Evolutionary conservation across 345 rosid genomes (phyloP), one percentile per base, ranked within the genome.

Genomic region (Bruguiera sexangula): DNA sequence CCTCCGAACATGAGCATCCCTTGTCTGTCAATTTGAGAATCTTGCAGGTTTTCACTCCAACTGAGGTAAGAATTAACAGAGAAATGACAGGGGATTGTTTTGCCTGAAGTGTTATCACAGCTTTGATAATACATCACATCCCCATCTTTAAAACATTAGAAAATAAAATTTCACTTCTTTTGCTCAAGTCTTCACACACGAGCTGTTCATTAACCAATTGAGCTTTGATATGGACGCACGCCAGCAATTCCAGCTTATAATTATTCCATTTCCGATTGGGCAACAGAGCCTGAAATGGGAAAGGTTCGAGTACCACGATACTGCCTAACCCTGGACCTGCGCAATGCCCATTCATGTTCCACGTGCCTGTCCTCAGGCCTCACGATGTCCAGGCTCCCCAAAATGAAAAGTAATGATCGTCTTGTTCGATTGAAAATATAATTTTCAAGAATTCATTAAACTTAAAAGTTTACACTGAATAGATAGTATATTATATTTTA

Each of bases 361-460:
- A 73, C 55, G 75, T 68, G 66, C 66, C 43, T 11, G 70, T 46
- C 58, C 10, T 24, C 57, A 59, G 58, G 22, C 62, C 65, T 50
- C 69, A 36, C 29, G 48, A 65, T 11, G 26, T 16, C 60, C 10
- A 56, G 24, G 27, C 26, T 15, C 18, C 31, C 31, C 31, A 13
- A 43, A 43, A 43, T 43, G 50, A 43, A 37, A 43, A 43, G 18
- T 10, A 39, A 39, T 39, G 15, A 39, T 10, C 4, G 3, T 15
- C 50, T 13, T 43, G 50, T 43, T 43, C 50, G 18, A 43, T 43
- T 43, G 50, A 13, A 43, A 34, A 34, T 34, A 34, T 34, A 34
- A 34, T 34, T 7, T 32, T 8, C 37, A 34, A 7, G 37, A 34
- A 7, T 34, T 8, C 37, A 34, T 6, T 34, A 5, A 32, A 32